phyloP scores from a whole-genome alignment of 495 filamentous ascomycete species.

The Podospora comata region DNA sequence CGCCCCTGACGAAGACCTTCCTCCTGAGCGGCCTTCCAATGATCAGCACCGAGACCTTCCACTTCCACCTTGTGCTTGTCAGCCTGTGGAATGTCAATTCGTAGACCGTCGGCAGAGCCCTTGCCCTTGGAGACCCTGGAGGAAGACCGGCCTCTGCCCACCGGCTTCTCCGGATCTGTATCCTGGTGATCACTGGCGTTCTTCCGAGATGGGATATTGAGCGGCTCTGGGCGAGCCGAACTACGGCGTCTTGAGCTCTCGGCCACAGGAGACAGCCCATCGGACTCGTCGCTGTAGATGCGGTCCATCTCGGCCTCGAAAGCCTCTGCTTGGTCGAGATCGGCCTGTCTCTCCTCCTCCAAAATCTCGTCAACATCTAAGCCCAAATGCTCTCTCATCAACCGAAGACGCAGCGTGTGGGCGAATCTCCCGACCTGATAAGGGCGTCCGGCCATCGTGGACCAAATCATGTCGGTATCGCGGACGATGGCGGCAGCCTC shows the following conservation, averaged over 20 bases:
- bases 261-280: conserved; percentile 29
- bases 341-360: conserved; percentile 68
- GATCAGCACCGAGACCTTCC: conserved; percentile 69
- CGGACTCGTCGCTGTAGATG: conserved; percentile 46
- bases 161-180: conserved; percentile 63
- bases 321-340: conserved; percentile 47
- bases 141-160: conserved; percentile 41
- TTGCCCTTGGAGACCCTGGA: conserved; percentile 48
- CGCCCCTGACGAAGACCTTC: conserved; percentile 57
- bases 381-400: conserved; percentile 97
- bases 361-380: conserved; percentile 88
- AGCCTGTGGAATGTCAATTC: conserved; percentile 41
- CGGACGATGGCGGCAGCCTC: conserved; percentile 89
- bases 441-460: conserved; percentile 82
- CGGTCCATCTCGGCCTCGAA: conserved; percentile 53
- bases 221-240: conserved; percentile 9
- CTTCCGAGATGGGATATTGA: conserved; percentile 19
- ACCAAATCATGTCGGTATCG: conserved; percentile 91
- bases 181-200: conserved; percentile 81
- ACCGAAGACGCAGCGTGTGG: conserved; percentile 84
- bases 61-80: conserved; percentile 69
- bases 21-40: conserved; percentile 57
- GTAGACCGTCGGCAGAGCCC: conserved; percentile 35
- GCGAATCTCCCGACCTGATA: conserved; percentile 90
- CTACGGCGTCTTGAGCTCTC: conserved; percentile 28